Evolutionary conservation across 768 basidiomycete species (phyloP), one percentile per base, ranked within the genome.

Genomic region (Phlebiopsis flavidoalba): DNA sequence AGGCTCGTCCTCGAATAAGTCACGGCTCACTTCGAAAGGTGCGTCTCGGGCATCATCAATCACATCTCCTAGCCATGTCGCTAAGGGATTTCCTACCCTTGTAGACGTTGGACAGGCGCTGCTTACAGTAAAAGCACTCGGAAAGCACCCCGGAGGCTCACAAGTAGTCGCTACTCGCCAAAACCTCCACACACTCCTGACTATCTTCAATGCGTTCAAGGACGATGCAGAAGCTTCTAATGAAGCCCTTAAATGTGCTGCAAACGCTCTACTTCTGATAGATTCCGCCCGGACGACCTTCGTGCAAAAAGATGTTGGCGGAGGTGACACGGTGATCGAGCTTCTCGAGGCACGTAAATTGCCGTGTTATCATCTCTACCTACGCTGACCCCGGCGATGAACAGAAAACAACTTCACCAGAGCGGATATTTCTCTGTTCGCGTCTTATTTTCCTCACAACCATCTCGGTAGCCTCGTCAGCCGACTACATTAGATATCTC

Each of bases 401-500:
- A 15, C 65, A 91, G 90, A 88, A 84, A 81, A 77, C 87, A 2
- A 75, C 76, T 1, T 70, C 72, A 8, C 79, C 84, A 6, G 87
- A 90, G 63, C 80, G 83, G 35, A 82, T 87, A 60, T 93, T 92
- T 73, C 83, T 92, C 43, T 76, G 86, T 2, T 87, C 87, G 6
- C 84, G 91, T 24, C 87, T 92, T 43, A 79, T 93, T 8, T 93
- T 93, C 68, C 79, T 93, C 22, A 79, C 79, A 47, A 90, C 90
- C 0, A 85, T 81, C 8, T 80, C 84, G 21, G 73, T 74, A 3
- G 70, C 77, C 10, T 62, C 77, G 1, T 82, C 86, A 48, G 76
- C 67, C 5, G 57, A 66, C 15, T 79, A 78, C 60, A 77, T 91
- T 59, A 73, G 75, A 60, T 77, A 77, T n/a, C 71, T 91, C 7